Base-by-base conservation (phyloP, 306 rosid species). In the Oemleria cerasiformis region DNA sequence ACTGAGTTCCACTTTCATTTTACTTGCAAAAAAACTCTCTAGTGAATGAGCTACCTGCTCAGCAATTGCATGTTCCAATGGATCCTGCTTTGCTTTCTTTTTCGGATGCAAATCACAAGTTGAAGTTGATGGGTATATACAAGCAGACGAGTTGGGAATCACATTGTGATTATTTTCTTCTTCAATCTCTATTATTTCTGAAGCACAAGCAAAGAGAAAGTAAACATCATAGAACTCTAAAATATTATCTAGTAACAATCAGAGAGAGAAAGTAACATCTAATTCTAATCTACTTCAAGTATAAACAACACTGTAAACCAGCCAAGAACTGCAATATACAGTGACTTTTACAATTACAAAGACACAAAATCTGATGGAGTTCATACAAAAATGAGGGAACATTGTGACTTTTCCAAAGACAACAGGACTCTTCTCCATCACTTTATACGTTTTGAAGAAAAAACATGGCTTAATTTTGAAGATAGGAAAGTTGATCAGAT, bases 21-120 rank as follows among this genome's bases (percentile, higher is more conserved):
- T 36, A 15, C 70, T 65, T 65, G 56, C 70, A 15, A 8, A 45
- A 45, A 44, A 65, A 13, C 43, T 55, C 56, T 45, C 45, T 45
- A 8, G 56, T 5, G 23, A 25, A 8, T 10, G 14, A 15, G 42
- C 39, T 13, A 47, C n/a, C 1, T 25, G 30, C 41, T 65, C 42
- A 45, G 23, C 70, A 47, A 65, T 8, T 65, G 70, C 70, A 14
- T 65, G 21, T 25, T 55, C 43, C 15, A 65, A 1, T 9, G 15
- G 23, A 47, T 65, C 43, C 0, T 25, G 16, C 17, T 60, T 60
- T 3, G 12, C 43, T 60, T 60, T 45, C 41, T 45, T 25, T 14
- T 44, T 21, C 11, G 13, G 41, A 45, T 45, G 56, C 42, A 16
- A 25, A 56, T 23, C 39, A 5, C 15, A 23, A 23, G 70, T 45